phyloP scores from a whole-genome alignment of 1,284 basidiomycete genomes.

The Cutaneotrichosporon mucoides region DNA sequence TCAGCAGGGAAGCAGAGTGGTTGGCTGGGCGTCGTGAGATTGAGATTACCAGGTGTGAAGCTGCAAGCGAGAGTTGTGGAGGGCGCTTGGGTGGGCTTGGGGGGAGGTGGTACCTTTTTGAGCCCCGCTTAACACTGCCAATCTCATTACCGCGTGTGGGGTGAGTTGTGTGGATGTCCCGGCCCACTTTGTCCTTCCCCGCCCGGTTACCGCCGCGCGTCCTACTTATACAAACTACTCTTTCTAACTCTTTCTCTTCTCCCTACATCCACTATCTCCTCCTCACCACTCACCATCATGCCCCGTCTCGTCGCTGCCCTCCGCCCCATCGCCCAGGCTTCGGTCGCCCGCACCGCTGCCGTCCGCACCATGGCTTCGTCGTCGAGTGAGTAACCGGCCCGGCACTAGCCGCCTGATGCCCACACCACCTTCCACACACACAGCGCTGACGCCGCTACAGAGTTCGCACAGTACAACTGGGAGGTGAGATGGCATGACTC shows the following conservation, averaged over 20 bases:
- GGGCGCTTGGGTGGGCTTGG: too few species aligned
- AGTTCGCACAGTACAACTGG: constrained; percentile 63
- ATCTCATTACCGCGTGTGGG: neutral
- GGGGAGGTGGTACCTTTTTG: too few species aligned
- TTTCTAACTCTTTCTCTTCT: neutral
- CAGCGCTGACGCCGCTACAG: constrained; percentile 4
- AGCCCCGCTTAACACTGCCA: constrained; percentile 1
- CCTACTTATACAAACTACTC: neutral
- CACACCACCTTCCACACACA: neutral
- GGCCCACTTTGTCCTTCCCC: neutral
- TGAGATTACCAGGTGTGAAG: too few species aligned
- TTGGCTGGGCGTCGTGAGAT: too few species aligned
- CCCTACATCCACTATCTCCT: neutral
- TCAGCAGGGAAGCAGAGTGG: too few species aligned
- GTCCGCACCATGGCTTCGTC: constrained; percentile 17
- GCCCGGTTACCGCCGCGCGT: too few species aligned
- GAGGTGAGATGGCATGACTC: constrained; percentile 46
- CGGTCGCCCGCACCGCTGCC: constrained; percentile 6
- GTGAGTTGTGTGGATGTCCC: neutral
- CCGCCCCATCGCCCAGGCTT: constrained; percentile 11
- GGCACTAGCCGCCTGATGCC: too few species aligned
- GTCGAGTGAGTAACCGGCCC: constrained; percentile 10
- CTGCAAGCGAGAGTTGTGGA: too few species aligned
- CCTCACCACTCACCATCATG: neutral
- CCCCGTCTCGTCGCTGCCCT: neutral